Evolutionary conservation across 1,284 basidiomycete species (phyloP).

Genomic region (Schizophyllum commune): DNA sequence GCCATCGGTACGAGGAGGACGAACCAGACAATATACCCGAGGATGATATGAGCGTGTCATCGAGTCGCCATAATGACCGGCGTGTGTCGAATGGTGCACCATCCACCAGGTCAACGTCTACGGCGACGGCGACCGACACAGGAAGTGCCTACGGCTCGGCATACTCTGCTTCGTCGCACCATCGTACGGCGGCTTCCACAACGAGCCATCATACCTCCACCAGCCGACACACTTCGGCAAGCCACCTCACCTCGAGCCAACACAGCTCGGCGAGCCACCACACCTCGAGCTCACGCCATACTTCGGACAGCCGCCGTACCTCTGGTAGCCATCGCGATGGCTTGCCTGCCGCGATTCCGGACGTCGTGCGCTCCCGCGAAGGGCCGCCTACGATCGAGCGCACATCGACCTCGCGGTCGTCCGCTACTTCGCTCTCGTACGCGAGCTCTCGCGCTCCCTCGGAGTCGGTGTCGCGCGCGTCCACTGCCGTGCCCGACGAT

Average conservation of each 20-base stretch:
- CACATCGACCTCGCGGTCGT: background rate
- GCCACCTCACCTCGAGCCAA: background rate
- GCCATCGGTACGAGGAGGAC: conserved; percentile 64
- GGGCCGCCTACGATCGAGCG: background rate
- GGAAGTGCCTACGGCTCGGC: background rate
- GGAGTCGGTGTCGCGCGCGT: background rate
- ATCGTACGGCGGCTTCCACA: background rate
- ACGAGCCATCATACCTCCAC: background rate
- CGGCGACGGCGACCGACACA: background rate
- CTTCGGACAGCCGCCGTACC: background rate
- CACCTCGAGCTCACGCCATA: background rate
- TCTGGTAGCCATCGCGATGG: background rate
- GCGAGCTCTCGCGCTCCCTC: background rate
- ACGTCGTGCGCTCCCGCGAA: background rate
- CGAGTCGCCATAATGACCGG: conserved; percentile 5
- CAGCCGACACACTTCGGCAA: background rate
- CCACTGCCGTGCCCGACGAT: background rate
- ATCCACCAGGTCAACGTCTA: background rate
- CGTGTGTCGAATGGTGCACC: conserved; percentile 9
- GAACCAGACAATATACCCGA: conserved; percentile 49
- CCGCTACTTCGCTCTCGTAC: background rate
- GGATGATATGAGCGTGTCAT: conserved; percentile 32
- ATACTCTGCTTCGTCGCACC: background rate
- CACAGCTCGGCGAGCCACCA: background rate
- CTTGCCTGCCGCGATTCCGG: background rate